These are phyloP conservation scores for Hsuehochloa calcarea DNA, from an alignment of 176 grass and related monocot genomes.

Conservation along the genomic window DNA sequence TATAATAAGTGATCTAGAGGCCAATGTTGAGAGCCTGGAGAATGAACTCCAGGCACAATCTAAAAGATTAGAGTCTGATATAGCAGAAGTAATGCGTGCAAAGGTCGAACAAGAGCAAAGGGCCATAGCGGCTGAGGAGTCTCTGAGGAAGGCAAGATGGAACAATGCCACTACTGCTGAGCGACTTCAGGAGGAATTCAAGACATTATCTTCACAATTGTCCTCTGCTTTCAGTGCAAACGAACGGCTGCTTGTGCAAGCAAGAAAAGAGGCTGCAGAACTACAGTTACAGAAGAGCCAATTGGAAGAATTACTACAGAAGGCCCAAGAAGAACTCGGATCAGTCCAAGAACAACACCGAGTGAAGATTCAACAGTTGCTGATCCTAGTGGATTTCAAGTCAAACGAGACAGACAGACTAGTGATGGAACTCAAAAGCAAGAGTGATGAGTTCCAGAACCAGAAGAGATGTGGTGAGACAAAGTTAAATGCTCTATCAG, in stretches of 20 bases:
- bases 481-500: constrained; percentile 51
- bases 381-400: constrained; percentile 80
- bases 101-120: constrained; percentile 87
- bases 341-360: constrained; percentile 54
- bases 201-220: constrained; percentile 67
- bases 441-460: constrained; percentile 59
- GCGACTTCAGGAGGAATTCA: constrained; percentile 75
- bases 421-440: constrained; percentile 56
- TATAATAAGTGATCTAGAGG: constrained; percentile 83
- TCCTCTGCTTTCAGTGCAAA: constrained; percentile 75
- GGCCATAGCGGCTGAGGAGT: constrained; percentile 76
- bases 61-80: constrained; percentile 72
- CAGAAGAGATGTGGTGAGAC: constrained; percentile 58
- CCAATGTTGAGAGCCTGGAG: constrained; percentile 73
- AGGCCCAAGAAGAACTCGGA: constrained; percentile 59
- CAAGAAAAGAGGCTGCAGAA: constrained; percentile 70
- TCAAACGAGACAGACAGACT: constrained; percentile 77
- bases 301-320: constrained; percentile 63
- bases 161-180: constrained; percentile 58
- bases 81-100: constrained; percentile 48
- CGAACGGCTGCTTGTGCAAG: constrained; percentile 61
- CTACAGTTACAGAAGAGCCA: constrained; percentile 66
- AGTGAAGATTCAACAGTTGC: constrained; percentile 70
- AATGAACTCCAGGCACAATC: constrained; percentile 67
- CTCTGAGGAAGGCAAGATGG: constrained; percentile 70